Base-by-base conservation (phyloP, 352 stramenopile species). In the Globisporangium spinosum region DNA sequence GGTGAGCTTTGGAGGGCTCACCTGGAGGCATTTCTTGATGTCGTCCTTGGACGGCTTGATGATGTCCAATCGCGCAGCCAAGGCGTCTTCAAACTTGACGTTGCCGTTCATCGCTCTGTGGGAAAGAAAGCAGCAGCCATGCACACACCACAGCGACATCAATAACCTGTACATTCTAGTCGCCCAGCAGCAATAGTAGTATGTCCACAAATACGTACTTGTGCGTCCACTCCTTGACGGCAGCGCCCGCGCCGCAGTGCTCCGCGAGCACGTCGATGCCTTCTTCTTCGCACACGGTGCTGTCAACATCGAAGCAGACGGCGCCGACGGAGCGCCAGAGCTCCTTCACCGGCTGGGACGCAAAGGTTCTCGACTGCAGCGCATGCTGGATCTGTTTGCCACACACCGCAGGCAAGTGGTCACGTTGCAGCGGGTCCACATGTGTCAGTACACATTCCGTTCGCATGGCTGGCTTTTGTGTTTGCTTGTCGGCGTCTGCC, bases 211-310 rank as follows among this genome's bases (percentile, higher is more conserved):
- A 10, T 20, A 72, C 83, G 67, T 69, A 97, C 88, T 93, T 97
- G 58, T 78, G 87, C 6, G 97, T 99, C 83, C 97, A 97, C 12
- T 89, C 97, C 54, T 97, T 90, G 23, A 99, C 98, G 43, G 90
- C 94, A 20, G 96, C 83, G 47, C 97, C 97, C 22, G 92, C 95
- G 20, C 97, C 97, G 43, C 97, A 97, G 70, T 97, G 93, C 53
- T 91, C 96, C n/a, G 98, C 98, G 4, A 99, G 83, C 43, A 99
- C 96, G 74, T 99, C 97, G 73, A 99, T 99, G 23, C 98, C 98
- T 77, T 99, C 97, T 53, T 99, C 97, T 25, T 78, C 76, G 70
- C 98, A 98, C 13, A 99, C 96, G 2, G 98, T 99, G 73, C 91
- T 98, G 82, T 99, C 97, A 0, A 99, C 97, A 72, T 99, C 94